These are phyloP conservation scores for Aspergillus fructus DNA, from an alignment of 2,329 filamentous ascomycete species.

Conservation along the genomic window DNA sequence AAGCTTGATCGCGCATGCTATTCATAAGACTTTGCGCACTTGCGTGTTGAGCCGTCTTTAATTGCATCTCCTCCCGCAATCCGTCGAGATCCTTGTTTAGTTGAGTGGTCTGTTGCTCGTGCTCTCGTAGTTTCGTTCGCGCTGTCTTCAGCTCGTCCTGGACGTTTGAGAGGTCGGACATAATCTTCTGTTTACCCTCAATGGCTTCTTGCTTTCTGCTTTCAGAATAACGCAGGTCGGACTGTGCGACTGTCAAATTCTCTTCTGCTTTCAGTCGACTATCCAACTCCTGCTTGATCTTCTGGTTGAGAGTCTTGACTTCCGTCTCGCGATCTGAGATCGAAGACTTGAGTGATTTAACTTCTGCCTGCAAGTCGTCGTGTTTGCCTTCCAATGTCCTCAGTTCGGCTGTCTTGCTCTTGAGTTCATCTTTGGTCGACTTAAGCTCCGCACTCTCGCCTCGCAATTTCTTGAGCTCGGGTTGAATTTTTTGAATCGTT, in stretches of 20 bases:
- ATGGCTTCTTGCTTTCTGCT: constrained; percentile 75
- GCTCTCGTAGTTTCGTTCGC: constrained; percentile 62
- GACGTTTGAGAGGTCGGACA: constrained; percentile 67
- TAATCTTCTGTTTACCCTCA: constrained; percentile 69
- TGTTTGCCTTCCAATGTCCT: constrained; percentile 77
- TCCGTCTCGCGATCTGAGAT: constrained; percentile 74
- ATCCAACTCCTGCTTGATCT: constrained; percentile 71
- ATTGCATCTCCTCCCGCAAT: constrained; percentile 74
- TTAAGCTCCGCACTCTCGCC: constrained; percentile 76
- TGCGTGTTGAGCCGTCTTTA: constrained; percentile 81
- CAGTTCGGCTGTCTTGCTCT: constrained; percentile 62
- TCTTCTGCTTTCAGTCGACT: constrained; percentile 75
- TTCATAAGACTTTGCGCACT: constrained; percentile 82
- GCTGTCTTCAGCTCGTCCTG: constrained; percentile 67
- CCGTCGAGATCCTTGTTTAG: constrained; percentile 66
- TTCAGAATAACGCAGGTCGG: constrained; percentile 75
- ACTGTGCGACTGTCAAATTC: constrained; percentile 68
- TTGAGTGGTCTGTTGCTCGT: constrained; percentile 72
- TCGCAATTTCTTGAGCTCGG: constrained; percentile 76
- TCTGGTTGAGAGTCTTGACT: constrained; percentile 74
- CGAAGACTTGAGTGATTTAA: constrained; percentile 67
- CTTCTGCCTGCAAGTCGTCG: constrained; percentile 74
- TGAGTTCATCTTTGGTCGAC: constrained; percentile 71
- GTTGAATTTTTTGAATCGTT: constrained; percentile 78
- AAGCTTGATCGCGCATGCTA: constrained; percentile 89